Base-by-base conservation (phyloP, 345 rosid species). In the Microcos paniculata region DNA sequence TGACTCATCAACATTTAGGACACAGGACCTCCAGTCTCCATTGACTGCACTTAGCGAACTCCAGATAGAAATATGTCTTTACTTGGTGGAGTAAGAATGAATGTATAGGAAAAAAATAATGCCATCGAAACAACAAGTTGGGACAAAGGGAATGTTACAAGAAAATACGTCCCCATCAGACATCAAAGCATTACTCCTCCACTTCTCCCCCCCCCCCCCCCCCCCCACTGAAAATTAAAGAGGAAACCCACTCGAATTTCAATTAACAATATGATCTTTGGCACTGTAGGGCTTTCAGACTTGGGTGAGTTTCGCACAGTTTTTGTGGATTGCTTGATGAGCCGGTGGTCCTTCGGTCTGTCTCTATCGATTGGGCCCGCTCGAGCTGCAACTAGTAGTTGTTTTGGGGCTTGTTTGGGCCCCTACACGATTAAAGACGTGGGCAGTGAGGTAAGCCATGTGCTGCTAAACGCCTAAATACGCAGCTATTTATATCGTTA, bases 141-240 rank as follows among this genome's bases (percentile, higher is more conserved):
- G 67, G 70, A 73, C 77, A 73, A 73, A 78, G 53, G 62, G 81
- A 73, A 67, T 66, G 55, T 57, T 31, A 38, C 23, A 52, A 13
- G 52, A 55, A 57, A 33, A 45, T 5, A n/a, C 49, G 62, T 65
- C 77, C n/a, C 43, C 9, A 52, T 72, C 73, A 24, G 59, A 77
- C 70, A 49, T 38, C 52, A 15, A 19, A 42, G 35, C 56, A 24
- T 51, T 3, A n/a, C 28, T 51, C 28, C 43, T 62, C 56, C 31
- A 48, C 53, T 48, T 3, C 19, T 48, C 53, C 19, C 18, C 26
- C 59, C 49, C 26, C 16, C 61, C 8, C 7, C 33, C 10, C 53
- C 38, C 72, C 45, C 49, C 15, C 16, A 28, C 2, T 2, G 12
- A 51, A 51, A 19, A 19, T 14, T 6, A 15, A 18, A 70, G n/a